Conservation (phyloP, 208 protist species). For the Leishmania braziliensis region DNA sequence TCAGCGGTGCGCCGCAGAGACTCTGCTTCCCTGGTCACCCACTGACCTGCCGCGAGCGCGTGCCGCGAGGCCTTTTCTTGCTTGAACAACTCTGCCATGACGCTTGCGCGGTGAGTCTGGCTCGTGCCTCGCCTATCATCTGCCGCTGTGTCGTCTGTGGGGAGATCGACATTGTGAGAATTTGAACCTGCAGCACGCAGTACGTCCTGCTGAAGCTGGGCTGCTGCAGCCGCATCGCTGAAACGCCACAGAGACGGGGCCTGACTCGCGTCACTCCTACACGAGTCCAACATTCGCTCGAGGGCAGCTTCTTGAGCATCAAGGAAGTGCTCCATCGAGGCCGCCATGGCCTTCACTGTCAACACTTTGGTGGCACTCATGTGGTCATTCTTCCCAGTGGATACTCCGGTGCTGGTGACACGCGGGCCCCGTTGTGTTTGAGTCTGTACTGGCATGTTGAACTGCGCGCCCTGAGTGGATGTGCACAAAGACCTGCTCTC, state of each 20-base stretch:
- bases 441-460: conserved; percentile 6
- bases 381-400: no score
- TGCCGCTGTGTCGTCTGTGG: neutral
- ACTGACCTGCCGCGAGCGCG: conserved; percentile 19
- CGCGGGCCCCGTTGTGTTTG: neutral
- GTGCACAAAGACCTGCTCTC: neutral
- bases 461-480: neutral
- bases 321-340: conserved; percentile 39
- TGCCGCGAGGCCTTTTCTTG: conserved; percentile 30
- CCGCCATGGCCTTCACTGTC: neutral
- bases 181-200: neutral
- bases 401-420: neutral
- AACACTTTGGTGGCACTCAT: neutral
- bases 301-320: conserved; percentile 37
- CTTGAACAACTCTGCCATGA: conserved; percentile 20
- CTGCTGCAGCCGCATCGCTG: neutral
- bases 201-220: neutral
- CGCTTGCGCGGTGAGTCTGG: neutral
- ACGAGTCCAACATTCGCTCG: conserved; percentile 18
- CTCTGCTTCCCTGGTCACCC: conserved; percentile 22
- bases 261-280: neutral
- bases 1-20: conserved; percentile 44
- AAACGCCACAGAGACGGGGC: neutral
- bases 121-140: neutral
- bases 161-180: neutral